A percentile compares a stretch with the other conserved stretches of the same genome.
These are phyloP conservation scores for Ambrosia trifida DNA, from an alignment of 129 eudicot genomes.

Conservation along the genomic window DNA sequence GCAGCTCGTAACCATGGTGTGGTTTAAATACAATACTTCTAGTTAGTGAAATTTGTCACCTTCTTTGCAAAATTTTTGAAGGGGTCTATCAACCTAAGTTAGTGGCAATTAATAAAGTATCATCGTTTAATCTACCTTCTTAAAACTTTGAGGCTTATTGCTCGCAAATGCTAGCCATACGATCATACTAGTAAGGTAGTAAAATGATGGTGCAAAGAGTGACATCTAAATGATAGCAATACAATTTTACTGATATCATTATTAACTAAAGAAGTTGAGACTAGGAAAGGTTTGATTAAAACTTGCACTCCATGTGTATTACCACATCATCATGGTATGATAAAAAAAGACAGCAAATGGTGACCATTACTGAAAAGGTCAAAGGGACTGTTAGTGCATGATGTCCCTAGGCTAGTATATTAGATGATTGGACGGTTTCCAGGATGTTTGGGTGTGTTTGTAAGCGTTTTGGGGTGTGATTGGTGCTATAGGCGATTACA, in stretches of 20 bases:
- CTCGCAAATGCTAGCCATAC: slow-evolving; percentile 89
- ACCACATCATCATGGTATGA: too few relatives aligned
- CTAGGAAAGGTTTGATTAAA: slow-evolving; percentile 12
- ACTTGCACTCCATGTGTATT: slow-evolving; percentile 96
- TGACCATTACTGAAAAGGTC: too few relatives aligned
- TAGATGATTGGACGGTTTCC: too few relatives aligned
- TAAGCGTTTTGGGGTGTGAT: too few relatives aligned
- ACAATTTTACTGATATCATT: not conserved
- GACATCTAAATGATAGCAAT: slow-evolving; percentile 47
- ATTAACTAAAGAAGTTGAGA: not conserved
- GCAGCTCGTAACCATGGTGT: not conserved
- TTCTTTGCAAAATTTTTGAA: slow-evolving; percentile 49
- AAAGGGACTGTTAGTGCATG: too few relatives aligned
- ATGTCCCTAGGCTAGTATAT: too few relatives aligned
- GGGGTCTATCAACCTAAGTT: slow-evolving; percentile 32
- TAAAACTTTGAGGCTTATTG: slow-evolving; percentile 84
- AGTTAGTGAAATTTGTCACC: too few relatives aligned
- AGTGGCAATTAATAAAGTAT: slow-evolving; percentile 36
- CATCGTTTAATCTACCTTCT: slow-evolving; percentile 48
- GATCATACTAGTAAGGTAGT: too few relatives aligned
- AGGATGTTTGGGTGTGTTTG: too few relatives aligned
- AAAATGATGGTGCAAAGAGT: slow-evolving; percentile 76
- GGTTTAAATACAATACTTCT: too few relatives aligned
- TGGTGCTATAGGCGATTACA: too few relatives aligned
- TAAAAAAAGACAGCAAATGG: too few relatives aligned